These are phyloP conservation scores for Piper longum DNA, from an alignment of 164 flowering plant species.

Conservation along the genomic window DNA sequence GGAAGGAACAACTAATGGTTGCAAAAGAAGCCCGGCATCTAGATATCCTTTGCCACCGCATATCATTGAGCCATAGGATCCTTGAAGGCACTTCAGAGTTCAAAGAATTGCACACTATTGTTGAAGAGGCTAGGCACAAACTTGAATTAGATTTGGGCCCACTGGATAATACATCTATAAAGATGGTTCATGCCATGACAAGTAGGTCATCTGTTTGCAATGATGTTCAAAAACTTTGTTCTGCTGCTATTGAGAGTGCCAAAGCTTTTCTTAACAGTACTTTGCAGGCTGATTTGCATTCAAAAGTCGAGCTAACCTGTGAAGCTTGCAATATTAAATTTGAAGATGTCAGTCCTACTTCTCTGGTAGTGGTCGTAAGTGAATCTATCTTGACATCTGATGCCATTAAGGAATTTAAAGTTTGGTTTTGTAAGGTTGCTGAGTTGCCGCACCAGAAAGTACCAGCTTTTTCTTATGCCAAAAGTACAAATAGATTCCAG, in stretches of 20 bases:
- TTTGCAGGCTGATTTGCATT: conserved; percentile 16
- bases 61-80: conserved; percentile 76
- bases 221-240: conserved; percentile 78
- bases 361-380: conserved; percentile 54
- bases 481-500: conserved; percentile 51
- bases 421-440: conserved; percentile 75
- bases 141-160: conserved; percentile 91
- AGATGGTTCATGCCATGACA: conserved; percentile 80
- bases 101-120: conserved; percentile 57
- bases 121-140: conserved; percentile 57
- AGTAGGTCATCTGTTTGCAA: conserved; percentile 75
- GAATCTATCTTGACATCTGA: conserved; percentile 38
- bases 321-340: conserved; percentile 90
- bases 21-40: conserved; percentile 93
- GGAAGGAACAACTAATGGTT: conserved; percentile 77
- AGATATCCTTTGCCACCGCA: conserved; percentile 76
- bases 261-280: conserved; percentile 44
- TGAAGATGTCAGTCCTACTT: conserved; percentile 68
- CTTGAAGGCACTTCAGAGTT: conserved; percentile 83
- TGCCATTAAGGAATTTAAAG: conserved; percentile 65
- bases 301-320: conserved; percentile 25
- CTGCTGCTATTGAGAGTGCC: conserved; percentile 69
- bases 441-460: conserved; percentile 33
- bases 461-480: conserved; percentile 51
- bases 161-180: conserved; percentile 56